phyloP scores from a whole-genome alignment of 2,329 filamentous ascomycete species.

The Botryotinia convoluta region DNA sequence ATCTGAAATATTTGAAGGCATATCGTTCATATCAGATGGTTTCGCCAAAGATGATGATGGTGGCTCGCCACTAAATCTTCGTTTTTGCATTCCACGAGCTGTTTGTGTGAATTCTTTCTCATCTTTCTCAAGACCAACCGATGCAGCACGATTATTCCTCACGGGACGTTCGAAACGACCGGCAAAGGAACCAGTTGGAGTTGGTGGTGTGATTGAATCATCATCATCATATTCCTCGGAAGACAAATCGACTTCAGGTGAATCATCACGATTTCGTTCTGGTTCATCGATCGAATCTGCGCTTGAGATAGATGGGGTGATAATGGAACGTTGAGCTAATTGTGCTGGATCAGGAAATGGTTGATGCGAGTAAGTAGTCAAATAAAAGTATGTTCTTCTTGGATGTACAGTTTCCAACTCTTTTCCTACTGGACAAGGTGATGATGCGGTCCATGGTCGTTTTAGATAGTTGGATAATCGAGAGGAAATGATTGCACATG shows the following conservation, averaged over 20 bases:
- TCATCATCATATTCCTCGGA: slow-evolving; percentile 80
- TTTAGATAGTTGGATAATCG: slow-evolving; percentile 87
- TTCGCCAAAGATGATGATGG: slow-evolving; percentile 51
- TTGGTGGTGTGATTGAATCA: slow-evolving; percentile 59
- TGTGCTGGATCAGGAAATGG: slow-evolving; percentile 66
- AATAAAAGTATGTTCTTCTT: slow-evolving; percentile 92
- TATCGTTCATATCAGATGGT: slow-evolving; percentile 34
- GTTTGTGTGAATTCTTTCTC: slow-evolving; percentile 97
- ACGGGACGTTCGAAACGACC: slow-evolving; percentile 44
- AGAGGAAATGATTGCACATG: slow-evolving; percentile 91
- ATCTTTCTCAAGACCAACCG: slow-evolving; percentile 87
- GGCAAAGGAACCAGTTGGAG: slow-evolving; percentile 64
- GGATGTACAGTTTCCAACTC: slow-evolving; percentile 90
- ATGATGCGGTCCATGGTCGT: slow-evolving; percentile 73
- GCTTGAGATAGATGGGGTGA: slow-evolving; percentile 81
- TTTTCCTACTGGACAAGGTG: slow-evolving; percentile 87
- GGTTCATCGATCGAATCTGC: slow-evolving; percentile 68
- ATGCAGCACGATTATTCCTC: slow-evolving; percentile 70
- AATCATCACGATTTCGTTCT: slow-evolving; percentile 47
- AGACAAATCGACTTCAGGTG: slow-evolving; percentile 89
- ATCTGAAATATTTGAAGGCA: slow-evolving; percentile 22
- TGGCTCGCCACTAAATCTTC: slow-evolving; percentile 55
- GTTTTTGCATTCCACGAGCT: slow-evolving; percentile 71
- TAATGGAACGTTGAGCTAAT: slow-evolving; percentile 58
- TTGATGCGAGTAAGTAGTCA: slow-evolving; percentile 83